A percentile compares a stretch with the other conserved stretches of the same genome.
Conservation (phyloP, 345 rosid genomes). For the Ceriops tagal region DNA sequence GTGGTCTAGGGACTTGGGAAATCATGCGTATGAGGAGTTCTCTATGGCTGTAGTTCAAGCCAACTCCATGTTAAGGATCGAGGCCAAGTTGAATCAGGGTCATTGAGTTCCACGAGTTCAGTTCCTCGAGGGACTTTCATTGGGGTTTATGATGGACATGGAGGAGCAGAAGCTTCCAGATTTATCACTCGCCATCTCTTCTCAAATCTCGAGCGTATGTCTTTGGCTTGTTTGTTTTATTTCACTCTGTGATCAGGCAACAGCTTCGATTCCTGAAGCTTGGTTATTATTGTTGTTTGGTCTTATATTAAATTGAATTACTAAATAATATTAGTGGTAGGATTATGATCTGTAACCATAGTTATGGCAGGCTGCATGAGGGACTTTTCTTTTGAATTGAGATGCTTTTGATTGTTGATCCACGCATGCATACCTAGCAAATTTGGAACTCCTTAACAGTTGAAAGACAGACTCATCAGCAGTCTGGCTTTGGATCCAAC, state of each 20-base stretch:
- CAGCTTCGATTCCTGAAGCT: background rate
- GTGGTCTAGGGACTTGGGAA: conserved; percentile 69
- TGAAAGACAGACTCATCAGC: background rate
- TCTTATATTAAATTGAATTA: too few relatives aligned
- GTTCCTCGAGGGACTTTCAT: conserved; percentile 62
- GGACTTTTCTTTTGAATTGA: too few relatives aligned
- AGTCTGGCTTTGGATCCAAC: background rate
- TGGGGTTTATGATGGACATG: conserved; percentile 88
- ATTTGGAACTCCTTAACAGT: background rate
- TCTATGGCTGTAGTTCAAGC: conserved; percentile 88
- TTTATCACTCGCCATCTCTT: conserved; percentile 58
- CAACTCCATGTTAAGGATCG: conserved; percentile 64
- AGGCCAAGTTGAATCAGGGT: conserved; percentile 88
- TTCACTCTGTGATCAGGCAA: background rate
- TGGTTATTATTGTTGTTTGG: too few relatives aligned
- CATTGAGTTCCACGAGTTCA: conserved; percentile 34
- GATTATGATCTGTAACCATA: background rate
- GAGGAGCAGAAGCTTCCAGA: conserved; percentile 69
- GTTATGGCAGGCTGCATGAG: background rate
- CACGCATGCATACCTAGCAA: too few relatives aligned
- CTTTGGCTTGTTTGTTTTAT: background rate
- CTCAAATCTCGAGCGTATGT: conserved; percentile 59
- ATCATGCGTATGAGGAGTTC: conserved; percentile 61
- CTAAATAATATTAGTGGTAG: background rate
- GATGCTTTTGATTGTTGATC: too few relatives aligned